Conservation (phyloP, 176 grass and related monocot genomes). For the Hsuehochloa calcarea region DNA sequence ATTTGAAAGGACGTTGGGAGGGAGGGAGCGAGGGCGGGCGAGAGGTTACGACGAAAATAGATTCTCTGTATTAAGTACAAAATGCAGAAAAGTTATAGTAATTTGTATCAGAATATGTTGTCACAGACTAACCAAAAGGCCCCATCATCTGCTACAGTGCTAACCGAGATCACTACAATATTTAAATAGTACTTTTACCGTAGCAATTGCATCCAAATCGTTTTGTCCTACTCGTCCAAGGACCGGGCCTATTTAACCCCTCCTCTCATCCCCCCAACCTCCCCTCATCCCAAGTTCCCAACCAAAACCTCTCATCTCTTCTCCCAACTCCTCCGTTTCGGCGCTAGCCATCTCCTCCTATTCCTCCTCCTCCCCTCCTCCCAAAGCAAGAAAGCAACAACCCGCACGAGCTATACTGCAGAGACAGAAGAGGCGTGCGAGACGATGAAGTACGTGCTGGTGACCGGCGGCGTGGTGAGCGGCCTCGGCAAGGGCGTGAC, state of each 20-base stretch:
- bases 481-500: constrained; percentile 94
- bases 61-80: too few species aligned
- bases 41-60: too few species aligned
- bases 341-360: background rate
- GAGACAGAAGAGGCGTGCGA: background rate
- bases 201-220: too few species aligned
- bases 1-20: background rate
- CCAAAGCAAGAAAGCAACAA: background rate
- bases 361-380: background rate
- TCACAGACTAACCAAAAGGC: too few species aligned
- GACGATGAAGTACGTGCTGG: constrained; percentile 72
- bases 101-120: too few species aligned
- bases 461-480: constrained; percentile 92
- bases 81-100: too few species aligned
- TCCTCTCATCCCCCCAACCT: background rate
- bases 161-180: too few species aligned
- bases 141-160: too few species aligned
- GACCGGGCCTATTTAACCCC: constrained; percentile 31
- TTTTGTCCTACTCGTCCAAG: background rate
- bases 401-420: background rate
- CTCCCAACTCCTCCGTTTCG: background rate
- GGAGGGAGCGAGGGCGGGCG: background rate
- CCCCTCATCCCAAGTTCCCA: background rate
- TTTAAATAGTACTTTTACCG: too few species aligned
- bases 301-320: background rate